Evolutionary conservation across 2,329 filamentous ascomycete species (phyloP).

Genomic region (Aspergillus fructus): DNA sequence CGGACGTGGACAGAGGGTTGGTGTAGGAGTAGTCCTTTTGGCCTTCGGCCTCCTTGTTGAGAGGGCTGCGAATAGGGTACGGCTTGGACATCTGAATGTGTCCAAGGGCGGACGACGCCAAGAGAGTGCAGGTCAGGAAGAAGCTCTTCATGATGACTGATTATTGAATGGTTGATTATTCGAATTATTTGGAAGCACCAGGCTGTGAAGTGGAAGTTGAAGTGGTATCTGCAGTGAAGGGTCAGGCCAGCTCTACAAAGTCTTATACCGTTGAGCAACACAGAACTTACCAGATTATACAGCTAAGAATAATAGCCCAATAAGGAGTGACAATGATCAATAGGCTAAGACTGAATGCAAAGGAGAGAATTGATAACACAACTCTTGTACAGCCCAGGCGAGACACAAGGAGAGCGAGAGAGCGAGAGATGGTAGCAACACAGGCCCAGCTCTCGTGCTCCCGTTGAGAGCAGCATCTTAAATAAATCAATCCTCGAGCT

Average conservation of each 20-base stretch:
- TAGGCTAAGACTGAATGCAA: neutral
- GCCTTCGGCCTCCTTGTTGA: constrained; percentile 46
- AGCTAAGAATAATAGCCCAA: neutral
- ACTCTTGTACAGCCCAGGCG: neutral
- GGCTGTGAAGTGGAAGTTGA: neutral
- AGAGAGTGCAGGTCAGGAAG: constrained; percentile 27
- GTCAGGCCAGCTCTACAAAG: neutral
- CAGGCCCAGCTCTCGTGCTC: neutral
- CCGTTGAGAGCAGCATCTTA: neutral
- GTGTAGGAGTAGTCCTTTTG: constrained; percentile 71
- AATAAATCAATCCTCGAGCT: neutral
- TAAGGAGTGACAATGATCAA: constrained; percentile 2
- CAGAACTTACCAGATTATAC: neutral
- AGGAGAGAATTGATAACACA: neutral
- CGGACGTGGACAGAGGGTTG: constrained; percentile 58
- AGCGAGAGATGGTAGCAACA: neutral
- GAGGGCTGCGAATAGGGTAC: constrained; percentile 53
- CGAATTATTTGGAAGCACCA: neutral
- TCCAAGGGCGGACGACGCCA: constrained; percentile 35
- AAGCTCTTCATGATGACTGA: constrained; percentile 32
- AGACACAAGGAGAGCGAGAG: neutral
- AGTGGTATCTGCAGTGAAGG: neutral
- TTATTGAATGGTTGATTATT: neutral
- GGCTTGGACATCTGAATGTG: constrained; percentile 60
- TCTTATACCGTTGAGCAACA: neutral